A percentile compares a stretch with the other conserved stretches of the same genome.
Evolutionary conservation across 176 grass and related monocot species (phyloP).

Genomic region (Calamus simplicifolius): DNA sequence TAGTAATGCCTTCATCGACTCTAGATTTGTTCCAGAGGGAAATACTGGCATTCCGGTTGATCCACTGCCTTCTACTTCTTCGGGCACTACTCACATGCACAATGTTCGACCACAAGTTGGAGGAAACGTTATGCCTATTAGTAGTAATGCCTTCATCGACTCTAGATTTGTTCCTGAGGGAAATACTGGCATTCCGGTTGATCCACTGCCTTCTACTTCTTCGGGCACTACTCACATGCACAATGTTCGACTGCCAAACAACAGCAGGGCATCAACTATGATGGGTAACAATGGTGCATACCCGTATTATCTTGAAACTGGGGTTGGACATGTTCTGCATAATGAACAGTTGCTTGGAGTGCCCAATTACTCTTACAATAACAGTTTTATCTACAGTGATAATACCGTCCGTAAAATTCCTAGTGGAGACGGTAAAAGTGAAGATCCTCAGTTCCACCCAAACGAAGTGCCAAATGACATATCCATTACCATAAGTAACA

Average conservation of each 20-base stretch:
- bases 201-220: constrained; percentile 34
- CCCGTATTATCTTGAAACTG: constrained; percentile 44
- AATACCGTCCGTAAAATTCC: constrained; percentile 27
- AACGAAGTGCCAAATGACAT: constrained; percentile 36
- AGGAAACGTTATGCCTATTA: constrained; percentile 27
- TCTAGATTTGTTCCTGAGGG: constrained; percentile 41
- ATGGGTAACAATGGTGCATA: constrained; percentile 51
- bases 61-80: constrained; percentile 31
- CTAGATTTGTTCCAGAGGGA: constrained; percentile 39
- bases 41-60: constrained; percentile 38
- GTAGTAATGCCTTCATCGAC: constrained; percentile 26
- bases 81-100: constrained; percentile 45
- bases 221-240: constrained; percentile 46
- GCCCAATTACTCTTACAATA: constrained; percentile 35
- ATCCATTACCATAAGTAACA: constrained; percentile 11
- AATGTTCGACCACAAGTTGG: constrained; percentile 18
- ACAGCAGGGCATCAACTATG: constrained; percentile 43
- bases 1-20: constrained; percentile 30
- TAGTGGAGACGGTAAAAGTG: constrained; percentile 41
- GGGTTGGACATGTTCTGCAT: constrained; percentile 19
- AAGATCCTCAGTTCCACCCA: constrained; percentile 29
- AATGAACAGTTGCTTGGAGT: constrained; percentile 2
- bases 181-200: constrained; percentile 36
- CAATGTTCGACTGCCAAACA: constrained; percentile 43
- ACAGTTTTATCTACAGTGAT: constrained; percentile 47